Percentiles rank a stretch among this genome's conserved stretches.
These are phyloP conservation scores for Antitrichia curtipendula DNA, from an alignment of 225 moss, liverwort and hornwort genomes.

Conservation along the genomic window DNA sequence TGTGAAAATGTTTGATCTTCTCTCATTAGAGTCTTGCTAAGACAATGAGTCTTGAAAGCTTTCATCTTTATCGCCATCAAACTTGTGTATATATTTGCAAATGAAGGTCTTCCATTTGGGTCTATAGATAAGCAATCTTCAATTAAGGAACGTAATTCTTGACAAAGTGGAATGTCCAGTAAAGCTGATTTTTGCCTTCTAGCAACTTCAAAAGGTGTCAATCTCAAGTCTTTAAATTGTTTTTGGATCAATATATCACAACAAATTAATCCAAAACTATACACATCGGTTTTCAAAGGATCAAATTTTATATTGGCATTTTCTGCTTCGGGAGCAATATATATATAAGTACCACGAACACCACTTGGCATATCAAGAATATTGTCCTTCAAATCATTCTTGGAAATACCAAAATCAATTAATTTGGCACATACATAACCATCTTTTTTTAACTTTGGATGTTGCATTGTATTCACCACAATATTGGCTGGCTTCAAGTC, in stretches of 20 bases:
- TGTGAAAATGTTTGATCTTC: background rate
- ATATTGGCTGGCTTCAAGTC: background rate
- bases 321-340: fast-evolving
- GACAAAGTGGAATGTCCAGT: background rate
- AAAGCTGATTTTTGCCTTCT: background rate
- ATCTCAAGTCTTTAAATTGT: fast-evolving
- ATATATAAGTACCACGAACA: fast-evolving
- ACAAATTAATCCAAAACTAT: background rate
- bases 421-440: too few relatives aligned
- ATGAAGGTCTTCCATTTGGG: background rate
- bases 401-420: too few relatives aligned
- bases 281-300: background rate
- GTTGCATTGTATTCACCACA: background rate
- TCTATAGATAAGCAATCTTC: background rate
- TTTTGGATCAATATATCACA: background rate
- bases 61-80: background rate
- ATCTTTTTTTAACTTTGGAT: background rate
- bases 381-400: too few relatives aligned
- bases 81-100: background rate
- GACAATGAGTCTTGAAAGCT: background rate
- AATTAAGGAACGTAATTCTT: background rate
- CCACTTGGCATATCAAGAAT: background rate
- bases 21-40: background rate
- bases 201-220: background rate
- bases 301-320: background rate